Conservation (phyloP, 2,329 filamentous ascomycete species). For the Cercospora citrullina region DNA sequence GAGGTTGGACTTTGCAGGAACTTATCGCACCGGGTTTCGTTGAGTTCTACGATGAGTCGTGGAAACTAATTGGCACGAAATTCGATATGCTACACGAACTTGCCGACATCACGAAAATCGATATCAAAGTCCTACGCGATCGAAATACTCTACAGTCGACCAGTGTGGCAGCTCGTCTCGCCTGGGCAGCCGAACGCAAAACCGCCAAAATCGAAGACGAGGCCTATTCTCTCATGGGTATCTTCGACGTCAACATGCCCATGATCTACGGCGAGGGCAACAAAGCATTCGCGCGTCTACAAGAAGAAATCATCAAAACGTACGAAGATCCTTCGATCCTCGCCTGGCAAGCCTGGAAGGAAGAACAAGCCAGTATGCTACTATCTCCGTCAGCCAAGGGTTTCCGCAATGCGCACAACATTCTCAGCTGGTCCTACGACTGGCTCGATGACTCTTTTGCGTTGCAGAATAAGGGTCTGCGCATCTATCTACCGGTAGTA, state of each 20-base stretch:
- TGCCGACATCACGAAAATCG: constrained; percentile 37
- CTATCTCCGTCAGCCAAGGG: constrained; percentile 25
- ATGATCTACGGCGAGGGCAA: constrained; percentile 32
- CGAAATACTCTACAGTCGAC: constrained; percentile 18
- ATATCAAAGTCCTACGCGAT: constrained; percentile 23
- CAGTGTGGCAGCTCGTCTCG: constrained; percentile 26
- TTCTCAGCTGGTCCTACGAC: constrained; percentile 23
- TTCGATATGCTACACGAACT: constrained; percentile 26
- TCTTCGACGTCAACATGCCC: constrained; percentile 34
- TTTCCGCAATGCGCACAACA: constrained; percentile 26
- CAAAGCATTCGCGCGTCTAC: constrained; percentile 31
- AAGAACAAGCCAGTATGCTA: constrained; percentile 21
- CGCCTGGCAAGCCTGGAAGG: constrained; percentile 30
- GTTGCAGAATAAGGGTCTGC: constrained; percentile 26
- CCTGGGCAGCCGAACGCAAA: constrained; percentile 26
- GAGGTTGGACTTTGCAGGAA: constrained; percentile 33
- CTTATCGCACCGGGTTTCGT: constrained; percentile 29
- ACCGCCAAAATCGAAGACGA: constrained; percentile 27
- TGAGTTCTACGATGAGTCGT: constrained; percentile 23
- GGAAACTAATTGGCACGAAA: constrained; percentile 26
- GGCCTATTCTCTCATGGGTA: constrained; percentile 31
- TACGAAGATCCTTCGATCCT: constrained; percentile 30
- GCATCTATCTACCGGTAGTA: constrained; percentile 24
- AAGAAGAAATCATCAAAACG: constrained; percentile 33
- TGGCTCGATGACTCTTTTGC: constrained; percentile 28